Conservation (phyloP, 140 eudicot species). For the Senecio squalidus region DNA sequence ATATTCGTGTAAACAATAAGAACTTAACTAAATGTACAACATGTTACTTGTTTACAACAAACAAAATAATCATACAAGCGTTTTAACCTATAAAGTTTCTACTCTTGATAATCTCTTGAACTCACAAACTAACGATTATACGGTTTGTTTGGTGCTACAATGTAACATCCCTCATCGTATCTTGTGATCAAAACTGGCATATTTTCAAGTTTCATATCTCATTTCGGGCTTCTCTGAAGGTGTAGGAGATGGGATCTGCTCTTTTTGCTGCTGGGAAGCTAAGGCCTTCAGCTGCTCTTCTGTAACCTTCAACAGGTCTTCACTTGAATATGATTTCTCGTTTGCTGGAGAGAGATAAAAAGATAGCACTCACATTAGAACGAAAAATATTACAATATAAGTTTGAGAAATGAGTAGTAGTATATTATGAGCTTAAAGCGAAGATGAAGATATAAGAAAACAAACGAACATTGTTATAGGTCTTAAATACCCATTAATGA, state of each 20-base stretch:
- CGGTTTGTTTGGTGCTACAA: not conserved
- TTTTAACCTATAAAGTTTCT: too few relatives aligned
- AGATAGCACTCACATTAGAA: not conserved
- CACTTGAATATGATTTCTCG: constrained; percentile 49
- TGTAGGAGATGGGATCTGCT: constrained; percentile 22
- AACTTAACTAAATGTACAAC: constrained; percentile 8
- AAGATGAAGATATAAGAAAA: too few relatives aligned
- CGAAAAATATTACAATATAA: not conserved
- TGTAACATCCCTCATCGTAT: not conserved
- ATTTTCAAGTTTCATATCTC: constrained; percentile 25
- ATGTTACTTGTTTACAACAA: constrained; percentile 6
- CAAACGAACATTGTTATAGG: too few relatives aligned
- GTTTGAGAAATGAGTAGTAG: too few relatives aligned
- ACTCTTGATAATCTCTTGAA: not conserved
- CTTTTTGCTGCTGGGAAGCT: constrained; percentile 37
- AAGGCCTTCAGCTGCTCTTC: constrained; percentile 54
- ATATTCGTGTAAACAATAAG: too few relatives aligned
- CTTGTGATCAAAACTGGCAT: constrained; percentile 21
- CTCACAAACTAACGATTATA: not conserved
- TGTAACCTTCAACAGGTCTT: constrained; percentile 52
- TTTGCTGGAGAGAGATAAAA: constrained; percentile 32
- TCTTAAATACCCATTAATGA: too few relatives aligned
- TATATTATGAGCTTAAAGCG: too few relatives aligned
- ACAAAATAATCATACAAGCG: constrained; percentile 1
- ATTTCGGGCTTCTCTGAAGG: constrained; percentile 24